Evolutionary conservation across 1,284 basidiomycete species (phyloP).

Genomic region (Schizophyllum amplum): DNA sequence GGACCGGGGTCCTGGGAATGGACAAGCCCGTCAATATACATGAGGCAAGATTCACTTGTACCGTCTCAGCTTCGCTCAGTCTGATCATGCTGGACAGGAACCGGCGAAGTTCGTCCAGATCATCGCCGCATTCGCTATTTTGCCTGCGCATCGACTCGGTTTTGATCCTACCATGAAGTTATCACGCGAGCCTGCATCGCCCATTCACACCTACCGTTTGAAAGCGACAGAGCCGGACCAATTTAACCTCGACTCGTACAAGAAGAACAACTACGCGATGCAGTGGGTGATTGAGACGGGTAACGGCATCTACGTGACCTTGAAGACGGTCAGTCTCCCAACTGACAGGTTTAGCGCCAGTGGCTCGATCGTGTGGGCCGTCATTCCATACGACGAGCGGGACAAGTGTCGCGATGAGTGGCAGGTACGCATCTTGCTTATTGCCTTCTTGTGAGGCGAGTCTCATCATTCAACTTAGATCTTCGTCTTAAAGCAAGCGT

Average conservation of each 20-base stretch:
- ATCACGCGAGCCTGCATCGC: not conserved
- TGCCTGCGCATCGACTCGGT: not conserved
- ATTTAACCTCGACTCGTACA: not conserved
- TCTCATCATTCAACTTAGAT: not conserved
- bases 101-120: not conserved
- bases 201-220: not conserved
- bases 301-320: not conserved
- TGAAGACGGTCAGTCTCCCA: not conserved
- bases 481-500: not conserved
- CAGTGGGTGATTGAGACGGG: not conserved
- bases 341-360: not conserved
- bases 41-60: not conserved
- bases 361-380: not conserved
- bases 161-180: not conserved
- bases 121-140: not conserved
- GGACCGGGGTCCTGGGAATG: not conserved
- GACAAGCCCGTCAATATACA: not conserved
- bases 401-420: not conserved
- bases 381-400: not conserved
- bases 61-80: too few relatives aligned
- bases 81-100: not conserved
- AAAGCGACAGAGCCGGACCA: not conserved
- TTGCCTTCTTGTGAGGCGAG: not conserved
- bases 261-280: not conserved
- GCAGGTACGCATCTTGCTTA: not conserved